phyloP scores from a whole-genome alignment of 75 land plant species.

The Selaginella moellendorffii region DNA sequence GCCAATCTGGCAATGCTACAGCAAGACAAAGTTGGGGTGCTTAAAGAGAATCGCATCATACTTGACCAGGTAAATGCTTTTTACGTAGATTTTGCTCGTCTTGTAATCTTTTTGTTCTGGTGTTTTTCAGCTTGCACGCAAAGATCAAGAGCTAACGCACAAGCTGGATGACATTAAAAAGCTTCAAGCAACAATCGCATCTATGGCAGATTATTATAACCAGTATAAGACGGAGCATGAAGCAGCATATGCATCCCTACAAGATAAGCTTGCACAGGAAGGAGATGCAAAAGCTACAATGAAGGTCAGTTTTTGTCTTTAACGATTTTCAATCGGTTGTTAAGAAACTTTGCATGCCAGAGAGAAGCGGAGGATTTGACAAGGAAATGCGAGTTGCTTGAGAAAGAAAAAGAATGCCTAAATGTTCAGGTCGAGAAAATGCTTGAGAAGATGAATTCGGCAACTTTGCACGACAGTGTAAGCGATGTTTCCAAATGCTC shows the following conservation, averaged over 20 bases:
- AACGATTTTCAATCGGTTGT: no score
- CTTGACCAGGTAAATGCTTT: constrained; percentile 21
- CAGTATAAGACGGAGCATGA: neutral
- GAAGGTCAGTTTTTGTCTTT: no score
- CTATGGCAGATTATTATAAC: neutral
- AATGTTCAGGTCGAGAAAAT: neutral
- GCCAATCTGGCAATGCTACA: constrained; percentile 16
- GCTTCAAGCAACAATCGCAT: constrained; percentile 9
- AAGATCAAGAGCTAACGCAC: constrained; percentile 15
- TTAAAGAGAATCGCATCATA: constrained; percentile 19
- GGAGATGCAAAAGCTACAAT: neutral
- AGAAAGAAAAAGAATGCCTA: neutral
- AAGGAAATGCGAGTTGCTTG: neutral
- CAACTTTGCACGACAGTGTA: neutral
- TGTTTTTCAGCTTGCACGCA: constrained; percentile 21
- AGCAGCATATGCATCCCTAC: neutral
- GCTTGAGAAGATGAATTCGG: neutral
- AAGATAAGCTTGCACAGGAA: neutral
- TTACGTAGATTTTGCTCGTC: neutral
- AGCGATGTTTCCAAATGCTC: neutral
- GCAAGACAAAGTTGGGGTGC: constrained; percentile 15
- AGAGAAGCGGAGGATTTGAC: neutral
- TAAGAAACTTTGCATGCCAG: neutral
- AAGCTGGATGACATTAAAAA: constrained; percentile 15
- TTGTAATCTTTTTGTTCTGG: neutral